Conservation (phyloP, 306 rosid genomes). For the Senna tora region DNA sequence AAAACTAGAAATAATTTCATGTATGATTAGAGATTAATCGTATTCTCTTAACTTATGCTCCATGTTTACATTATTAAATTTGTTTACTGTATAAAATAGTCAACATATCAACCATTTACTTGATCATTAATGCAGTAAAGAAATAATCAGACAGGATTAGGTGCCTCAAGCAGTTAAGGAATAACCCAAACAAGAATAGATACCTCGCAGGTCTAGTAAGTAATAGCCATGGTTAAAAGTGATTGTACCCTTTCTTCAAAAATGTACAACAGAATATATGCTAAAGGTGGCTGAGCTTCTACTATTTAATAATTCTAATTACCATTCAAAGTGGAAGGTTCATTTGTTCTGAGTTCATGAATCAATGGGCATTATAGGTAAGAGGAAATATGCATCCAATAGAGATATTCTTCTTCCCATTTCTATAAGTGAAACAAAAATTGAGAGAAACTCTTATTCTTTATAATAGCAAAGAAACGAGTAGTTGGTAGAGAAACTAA, state of each 20-base stretch:
- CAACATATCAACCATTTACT: slow-evolving; percentile 18
- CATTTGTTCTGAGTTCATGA: slow-evolving; percentile 9
- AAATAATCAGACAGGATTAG: neutral
- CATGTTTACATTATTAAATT: neutral
- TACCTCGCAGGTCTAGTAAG: neutral
- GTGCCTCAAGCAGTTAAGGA: slow-evolving; percentile 1
- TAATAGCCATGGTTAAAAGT: slow-evolving; percentile 19
- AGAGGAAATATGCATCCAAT: slow-evolving; percentile 28
- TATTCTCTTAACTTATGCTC: neutral
- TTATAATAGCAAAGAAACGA: neutral
- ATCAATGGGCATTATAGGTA: neutral
- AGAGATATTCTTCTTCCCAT: neutral
- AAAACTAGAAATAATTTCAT: slow-evolving; percentile 1
- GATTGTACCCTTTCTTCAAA: slow-evolving; percentile 10
- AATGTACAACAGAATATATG: neutral
- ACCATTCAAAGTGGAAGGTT: neutral
- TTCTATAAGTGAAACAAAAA: slow-evolving; percentile 14
- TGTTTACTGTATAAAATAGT: slow-evolving; percentile 5
- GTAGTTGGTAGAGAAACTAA: slow-evolving; percentile 44
- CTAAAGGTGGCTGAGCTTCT: neutral
- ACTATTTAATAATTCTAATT: slow-evolving; percentile 17
- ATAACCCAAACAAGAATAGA: neutral
- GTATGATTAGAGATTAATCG: neutral
- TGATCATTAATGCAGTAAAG: slow-evolving; percentile 16
- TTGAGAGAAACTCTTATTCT: neutral